Base-by-base conservation (phyloP, 352 stramenopile genomes). In the Phytophthora sansomeana region DNA sequence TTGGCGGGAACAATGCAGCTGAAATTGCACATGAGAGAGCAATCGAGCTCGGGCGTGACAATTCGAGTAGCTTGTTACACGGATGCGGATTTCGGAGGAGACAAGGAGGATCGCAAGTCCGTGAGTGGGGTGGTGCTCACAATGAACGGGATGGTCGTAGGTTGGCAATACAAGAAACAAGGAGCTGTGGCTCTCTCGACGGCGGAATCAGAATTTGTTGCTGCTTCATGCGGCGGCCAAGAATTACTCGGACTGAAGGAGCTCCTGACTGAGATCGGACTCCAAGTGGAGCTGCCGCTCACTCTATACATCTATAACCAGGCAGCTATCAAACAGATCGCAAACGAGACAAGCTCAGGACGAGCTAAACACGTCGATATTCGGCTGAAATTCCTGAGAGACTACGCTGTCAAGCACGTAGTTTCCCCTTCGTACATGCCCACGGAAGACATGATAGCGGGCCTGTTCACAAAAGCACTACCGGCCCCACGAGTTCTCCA, bases 291-390 rank as follows among this genome's bases (percentile, higher is more conserved):
- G n/a, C n/a, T n/a, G n/a, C n/a, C n/a, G n/a, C n/a, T n/a, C n/a
- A n/a, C n/a, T n/a, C n/a, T n/a, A n/a, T n/a, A n/a, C n/a, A 39
- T 63, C 0, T 44, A 73, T 30, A 63, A 58, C 3, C 50, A 73
- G 9, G 49, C 58, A 4, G 58, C 64, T 0, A 63, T 68, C 0
- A 41, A 30, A 5, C 64, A 73, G 17, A n/a, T 67, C 10, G 16
- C 28, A 1, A 58, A 30, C 17, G 64, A 73, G n/a, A 58, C 2
- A 2, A 73, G 39, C 16, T 47, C 48, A 0, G 28, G 13, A 0
- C 50, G 41, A n/a, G 21, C 58, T 3, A 73, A 68, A 36, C 64
- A 67, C 42, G 24, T 68, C 6, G 62, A 70, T 11, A 41, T 58
- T 4, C 36, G 42, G 13, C 14, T 61, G 8, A 68, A 68, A 13